These are phyloP conservation scores for Cyberlindnera samutprakarnensis DNA, from an alignment of 805 yeast genomes.

Conservation along the genomic window DNA sequence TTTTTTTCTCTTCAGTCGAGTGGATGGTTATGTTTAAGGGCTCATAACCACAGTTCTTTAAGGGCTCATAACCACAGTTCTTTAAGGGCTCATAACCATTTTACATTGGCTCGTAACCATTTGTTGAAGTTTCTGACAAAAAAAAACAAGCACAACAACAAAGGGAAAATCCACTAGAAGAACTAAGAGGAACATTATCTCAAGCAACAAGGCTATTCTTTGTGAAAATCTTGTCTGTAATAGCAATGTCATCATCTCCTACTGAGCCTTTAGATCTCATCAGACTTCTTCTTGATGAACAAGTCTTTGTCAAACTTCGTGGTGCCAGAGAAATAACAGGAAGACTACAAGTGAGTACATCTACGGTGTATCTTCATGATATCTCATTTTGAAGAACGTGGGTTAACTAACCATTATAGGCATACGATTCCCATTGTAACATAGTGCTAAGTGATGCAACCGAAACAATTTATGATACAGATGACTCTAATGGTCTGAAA, in stretches of 20 bases:
- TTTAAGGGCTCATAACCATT: no score
- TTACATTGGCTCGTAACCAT: no score
- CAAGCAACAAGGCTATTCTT: no score
- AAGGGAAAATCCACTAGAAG: no score
- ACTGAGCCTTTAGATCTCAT: conserved; percentile 85
- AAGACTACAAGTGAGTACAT: conserved; percentile 64
- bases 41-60: neutral
- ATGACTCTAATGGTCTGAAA: conserved; percentile 29
- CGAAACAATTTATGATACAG: conserved; percentile 64
- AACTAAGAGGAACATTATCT: no score
- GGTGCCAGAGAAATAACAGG: conserved; percentile 94
- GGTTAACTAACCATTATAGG: no score
- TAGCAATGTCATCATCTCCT: conserved; percentile 19
- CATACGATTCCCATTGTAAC: conserved; percentile 95
- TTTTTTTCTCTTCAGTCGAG: conserved; percentile 1
- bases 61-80: neutral
- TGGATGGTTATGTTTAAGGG: no score
- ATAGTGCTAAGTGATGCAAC: conserved; percentile 89
- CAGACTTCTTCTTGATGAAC: conserved; percentile 79
- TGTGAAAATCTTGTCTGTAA: neutral
- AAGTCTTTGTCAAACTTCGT: conserved; percentile 79
- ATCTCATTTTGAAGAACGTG: no score
- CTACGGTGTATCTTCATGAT: no score
- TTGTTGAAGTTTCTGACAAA: no score
- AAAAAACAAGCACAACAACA: no score